Base-by-base conservation (phyloP, 2,329 filamentous ascomycete genomes). In the Alternaria sp. region DNA sequence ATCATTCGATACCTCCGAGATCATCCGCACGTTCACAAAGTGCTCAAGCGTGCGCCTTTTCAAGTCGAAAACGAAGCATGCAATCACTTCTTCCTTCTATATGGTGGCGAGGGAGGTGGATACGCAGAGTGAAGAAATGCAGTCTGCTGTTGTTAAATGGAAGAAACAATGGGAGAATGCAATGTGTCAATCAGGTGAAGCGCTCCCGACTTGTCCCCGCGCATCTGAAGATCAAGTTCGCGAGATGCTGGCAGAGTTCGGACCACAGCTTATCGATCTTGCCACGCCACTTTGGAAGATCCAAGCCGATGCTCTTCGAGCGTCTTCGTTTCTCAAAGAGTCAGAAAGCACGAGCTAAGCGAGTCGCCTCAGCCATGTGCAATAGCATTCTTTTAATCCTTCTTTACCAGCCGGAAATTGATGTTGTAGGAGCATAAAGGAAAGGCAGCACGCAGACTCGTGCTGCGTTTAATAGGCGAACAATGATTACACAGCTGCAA, bases 81-180 rank as follows among this genome's bases (percentile, higher is more conserved):
- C 65, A 3, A 82, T 72, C 18, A 73, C 79, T 4, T 83, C 81
- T 0, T 86, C 84, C 5, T 24, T 87, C 64, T 87, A 88, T 66
- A 75, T 87, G 68, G 61, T 87, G 7, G 84, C 84, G 2, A 80
- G 67, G 1, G 65, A 80, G 3, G 74, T 87, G 0, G 48, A 51
- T 22, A 5, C 2, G 16, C 34, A 8, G 16, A n/a, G 34, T 8
- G 16, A 38, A 38, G 34, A 18, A 1, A 8, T 8, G 0, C 34
- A 38, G 1, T 16, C 34, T 0, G 14, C 7, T 5, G 3, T 38
- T 16, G 5, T 38, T 7, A 8, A 8, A 38, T 38, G 34, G 34
- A 38, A 8, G 34, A 3, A 8, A 38, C 22, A 24, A 24, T 8
- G 34, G 34, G 7, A 38, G 34, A 3, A 38, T 38, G 34, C 16